These are phyloP conservation scores for Deakozyma indianensis DNA, from an alignment of 805 yeast genomes.

Conservation along the genomic window DNA sequence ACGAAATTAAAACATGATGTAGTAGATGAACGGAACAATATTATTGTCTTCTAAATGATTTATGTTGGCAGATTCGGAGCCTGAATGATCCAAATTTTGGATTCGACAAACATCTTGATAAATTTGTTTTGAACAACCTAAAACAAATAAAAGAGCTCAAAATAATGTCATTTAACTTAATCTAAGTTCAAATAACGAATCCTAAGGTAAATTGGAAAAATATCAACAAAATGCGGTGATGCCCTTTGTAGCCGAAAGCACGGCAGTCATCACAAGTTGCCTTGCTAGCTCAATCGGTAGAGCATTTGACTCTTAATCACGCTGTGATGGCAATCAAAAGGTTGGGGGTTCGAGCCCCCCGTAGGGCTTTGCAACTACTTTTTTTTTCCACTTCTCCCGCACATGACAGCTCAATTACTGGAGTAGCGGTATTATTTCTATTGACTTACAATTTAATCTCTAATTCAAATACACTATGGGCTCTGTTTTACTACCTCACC, in stretches of 20 bases:
- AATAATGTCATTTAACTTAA: not conserved
- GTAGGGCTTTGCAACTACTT: conserved; percentile 1
- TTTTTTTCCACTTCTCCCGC: not conserved
- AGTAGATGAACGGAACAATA: too few species aligned
- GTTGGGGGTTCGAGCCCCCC: conserved; percentile 2
- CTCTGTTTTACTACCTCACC: conserved; percentile 67
- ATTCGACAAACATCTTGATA: too few species aligned
- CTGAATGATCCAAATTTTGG: too few species aligned
- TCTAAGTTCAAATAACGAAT: too few species aligned
- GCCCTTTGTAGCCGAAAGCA: too few species aligned
- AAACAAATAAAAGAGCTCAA: not conserved
- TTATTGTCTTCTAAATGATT: too few species aligned
- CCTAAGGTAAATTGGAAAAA: too few species aligned
- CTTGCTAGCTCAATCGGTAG: conserved; percentile 2
- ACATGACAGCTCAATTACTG: too few species aligned
- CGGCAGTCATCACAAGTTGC: conserved; percentile 2
- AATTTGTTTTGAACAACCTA: not conserved
- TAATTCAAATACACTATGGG: conserved; percentile 38
- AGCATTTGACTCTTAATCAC: conserved; percentile 1
- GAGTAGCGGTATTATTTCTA: too few species aligned
- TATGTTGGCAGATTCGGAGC: too few species aligned
- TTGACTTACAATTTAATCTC: not conserved
- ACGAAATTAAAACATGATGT: too few species aligned
- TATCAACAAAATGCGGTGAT: too few species aligned
- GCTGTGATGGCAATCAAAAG: not conserved